A percentile compares a stretch with the other conserved stretches of the same genome.
Evolutionary conservation across 345 rosid species (phyloP).

Genomic region (Bruguiera gymnorhiza): DNA sequence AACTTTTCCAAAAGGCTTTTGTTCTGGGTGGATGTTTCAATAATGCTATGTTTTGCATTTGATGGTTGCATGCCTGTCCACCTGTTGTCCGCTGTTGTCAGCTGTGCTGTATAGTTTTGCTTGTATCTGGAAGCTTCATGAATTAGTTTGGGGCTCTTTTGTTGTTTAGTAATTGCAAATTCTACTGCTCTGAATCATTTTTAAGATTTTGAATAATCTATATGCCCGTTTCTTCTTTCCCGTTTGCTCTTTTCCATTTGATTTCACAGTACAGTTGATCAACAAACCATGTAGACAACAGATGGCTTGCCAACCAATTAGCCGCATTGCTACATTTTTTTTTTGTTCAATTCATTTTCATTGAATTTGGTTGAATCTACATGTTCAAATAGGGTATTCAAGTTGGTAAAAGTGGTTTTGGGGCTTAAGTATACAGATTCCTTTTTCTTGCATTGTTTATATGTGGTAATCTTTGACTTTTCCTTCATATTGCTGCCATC

Average conservation of each 20-base stretch:
- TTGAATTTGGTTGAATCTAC: slow-evolving; percentile 13
- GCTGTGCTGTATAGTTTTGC: slow-evolving; percentile 15
- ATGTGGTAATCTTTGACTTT: slow-evolving; percentile 16
- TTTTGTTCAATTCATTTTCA: neutral
- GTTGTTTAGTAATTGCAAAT: neutral
- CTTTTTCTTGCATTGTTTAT: neutral
- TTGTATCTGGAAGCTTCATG: slow-evolving; percentile 23
- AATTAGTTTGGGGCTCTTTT: neutral
- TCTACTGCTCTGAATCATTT: neutral
- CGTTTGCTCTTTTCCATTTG: neutral
- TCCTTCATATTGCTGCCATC: neutral
- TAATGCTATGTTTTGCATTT: slow-evolving; percentile 2
- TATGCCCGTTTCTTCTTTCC: neutral
- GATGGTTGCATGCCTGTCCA: slow-evolving; percentile 31
- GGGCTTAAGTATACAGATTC: neutral
- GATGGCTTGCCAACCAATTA: neutral
- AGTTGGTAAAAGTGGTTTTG: slow-evolving; percentile 24
- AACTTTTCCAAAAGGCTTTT: neutral
- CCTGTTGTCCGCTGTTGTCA: slow-evolving; percentile 25
- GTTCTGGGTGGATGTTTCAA: neutral
- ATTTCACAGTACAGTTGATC: neutral
- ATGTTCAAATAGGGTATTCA: slow-evolving; percentile 8
- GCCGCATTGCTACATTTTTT: neutral
- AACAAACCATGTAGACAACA: neutral
- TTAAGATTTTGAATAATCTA: neutral